These are phyloP conservation scores for Colletotrichum navitas DNA, from an alignment of 2,329 filamentous ascomycete species.

Conservation along the genomic window DNA sequence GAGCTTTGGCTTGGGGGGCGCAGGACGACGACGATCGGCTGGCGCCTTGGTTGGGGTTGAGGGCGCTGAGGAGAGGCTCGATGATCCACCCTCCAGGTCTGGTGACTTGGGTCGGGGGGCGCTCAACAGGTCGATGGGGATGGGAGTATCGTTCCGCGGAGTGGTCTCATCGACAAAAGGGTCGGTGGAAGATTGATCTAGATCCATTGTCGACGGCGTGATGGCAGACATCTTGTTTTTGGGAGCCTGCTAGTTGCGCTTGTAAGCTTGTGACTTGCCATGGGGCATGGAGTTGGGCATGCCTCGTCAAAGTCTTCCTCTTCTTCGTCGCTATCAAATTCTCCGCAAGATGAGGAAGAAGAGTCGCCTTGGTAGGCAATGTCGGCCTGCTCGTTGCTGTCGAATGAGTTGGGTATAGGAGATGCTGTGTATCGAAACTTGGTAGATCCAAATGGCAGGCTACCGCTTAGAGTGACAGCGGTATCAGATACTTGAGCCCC, in stretches of 20 bases:
- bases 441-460: too few species aligned
- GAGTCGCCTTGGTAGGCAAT: not conserved
- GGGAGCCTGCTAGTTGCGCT: not conserved
- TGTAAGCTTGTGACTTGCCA: not conserved
- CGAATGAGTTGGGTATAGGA: too few species aligned
- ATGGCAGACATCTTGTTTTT: not conserved
- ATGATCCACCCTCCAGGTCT: not conserved
- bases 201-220: not conserved
- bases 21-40: not conserved
- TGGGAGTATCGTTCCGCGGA: not conserved
- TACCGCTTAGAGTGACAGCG: not conserved
- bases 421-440: not conserved
- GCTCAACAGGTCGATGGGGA: not conserved
- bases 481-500: not conserved
- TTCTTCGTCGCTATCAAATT: not conserved
- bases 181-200: not conserved
- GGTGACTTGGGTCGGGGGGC: not conserved
- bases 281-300: too few species aligned
- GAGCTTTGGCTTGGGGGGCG: not conserved
- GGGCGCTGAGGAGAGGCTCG: not conserved
- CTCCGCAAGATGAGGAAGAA: not conserved
- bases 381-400: not conserved
- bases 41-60: slow-evolving; percentile 22
- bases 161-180: not conserved
- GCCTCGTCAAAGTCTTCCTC: not conserved